phyloP scores from a whole-genome alignment of 2,329 filamentous ascomycete genomes.

The Arthroderma uncinatum region DNA sequence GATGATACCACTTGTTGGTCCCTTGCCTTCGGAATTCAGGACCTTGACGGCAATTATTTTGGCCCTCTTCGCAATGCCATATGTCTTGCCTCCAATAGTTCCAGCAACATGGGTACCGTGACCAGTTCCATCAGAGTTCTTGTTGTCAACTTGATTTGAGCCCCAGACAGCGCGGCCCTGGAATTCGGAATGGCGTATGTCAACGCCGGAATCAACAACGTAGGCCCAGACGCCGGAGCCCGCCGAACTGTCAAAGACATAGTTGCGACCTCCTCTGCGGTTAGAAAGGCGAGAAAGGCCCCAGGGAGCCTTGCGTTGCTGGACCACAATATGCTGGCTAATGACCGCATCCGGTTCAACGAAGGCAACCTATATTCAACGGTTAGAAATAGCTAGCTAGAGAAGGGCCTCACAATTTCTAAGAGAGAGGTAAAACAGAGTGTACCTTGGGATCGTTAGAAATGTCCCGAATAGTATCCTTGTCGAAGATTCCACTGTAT shows the following conservation, averaged over 20 bases:
- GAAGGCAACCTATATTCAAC: conserved; percentile 10
- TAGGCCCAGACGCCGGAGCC: conserved; percentile 28
- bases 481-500: conserved; percentile 9
- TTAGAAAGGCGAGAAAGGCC: conserved; percentile 27
- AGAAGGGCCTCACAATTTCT: conserved; percentile 10
- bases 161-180: conserved; percentile 27
- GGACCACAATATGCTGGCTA: conserved; percentile 6
- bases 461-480: conserved; percentile 7
- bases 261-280: conserved; percentile 15
- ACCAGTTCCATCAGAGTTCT: conserved; percentile 19
- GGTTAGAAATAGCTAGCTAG: conserved; percentile 18
- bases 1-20: conserved; percentile 37
- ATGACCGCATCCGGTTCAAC: conserved; percentile 7
- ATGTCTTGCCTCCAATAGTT: conserved; percentile 25
- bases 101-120: conserved; percentile 32
- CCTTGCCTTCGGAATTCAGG: conserved; percentile 36
- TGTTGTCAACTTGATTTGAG: conserved; percentile 21
- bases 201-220: conserved; percentile 30
- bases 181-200: conserved; percentile 25
- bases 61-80: conserved; percentile 30
- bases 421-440: neutral
- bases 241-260: conserved; percentile 26
- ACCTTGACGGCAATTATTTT: conserved; percentile 39
- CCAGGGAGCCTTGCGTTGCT: conserved; percentile 22
- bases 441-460: conserved; percentile 2